A percentile compares a stretch with the other conserved stretches of the same genome.
These are phyloP conservation scores for Fusarium sp. DNA, from an alignment of 2,329 filamentous ascomycete genomes.

Conservation along the genomic window DNA sequence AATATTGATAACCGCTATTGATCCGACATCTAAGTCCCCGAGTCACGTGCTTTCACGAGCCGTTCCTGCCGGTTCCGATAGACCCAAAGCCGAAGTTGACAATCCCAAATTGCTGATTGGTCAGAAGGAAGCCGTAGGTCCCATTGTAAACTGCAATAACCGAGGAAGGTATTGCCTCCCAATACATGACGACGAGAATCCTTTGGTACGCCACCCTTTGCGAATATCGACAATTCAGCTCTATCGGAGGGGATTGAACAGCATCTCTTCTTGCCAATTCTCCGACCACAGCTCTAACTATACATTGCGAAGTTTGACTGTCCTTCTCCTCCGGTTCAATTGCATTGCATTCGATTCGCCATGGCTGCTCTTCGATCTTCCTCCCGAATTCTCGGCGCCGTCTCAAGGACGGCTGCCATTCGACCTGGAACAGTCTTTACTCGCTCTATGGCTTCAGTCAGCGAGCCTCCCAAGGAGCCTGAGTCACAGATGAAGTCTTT, in stretches of 20 bases:
- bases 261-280: constrained; percentile 50
- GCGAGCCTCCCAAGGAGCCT: constrained; percentile 72
- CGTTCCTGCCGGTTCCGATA: constrained; percentile 45
- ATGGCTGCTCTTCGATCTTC: constrained; percentile 76
- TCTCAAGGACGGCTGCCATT: constrained; percentile 59
- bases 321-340: constrained; percentile 49
- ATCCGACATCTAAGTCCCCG: constrained; percentile 24
- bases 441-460: constrained; percentile 70
- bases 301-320: constrained; percentile 46
- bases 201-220: constrained; percentile 43
- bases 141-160: constrained; percentile 49
- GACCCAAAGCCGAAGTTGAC: constrained; percentile 50
- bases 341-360: constrained; percentile 48
- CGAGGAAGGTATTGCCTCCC: constrained; percentile 52
- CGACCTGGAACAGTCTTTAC: constrained; percentile 61
- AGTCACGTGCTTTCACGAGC: constrained; percentile 47
- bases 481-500: constrained; percentile 90
- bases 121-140: constrained; percentile 14
- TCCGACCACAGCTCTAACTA: constrained; percentile 37
- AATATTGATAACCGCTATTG: constrained; percentile 37
- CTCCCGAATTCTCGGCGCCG: constrained; percentile 67
- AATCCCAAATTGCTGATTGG: constrained; percentile 52
- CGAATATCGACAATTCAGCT: constrained; percentile 43
- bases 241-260: constrained; percentile 50
- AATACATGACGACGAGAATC: constrained; percentile 51